Conservation (phyloP, 106 monocot species). For the Acanthochlamys bracteata region DNA sequence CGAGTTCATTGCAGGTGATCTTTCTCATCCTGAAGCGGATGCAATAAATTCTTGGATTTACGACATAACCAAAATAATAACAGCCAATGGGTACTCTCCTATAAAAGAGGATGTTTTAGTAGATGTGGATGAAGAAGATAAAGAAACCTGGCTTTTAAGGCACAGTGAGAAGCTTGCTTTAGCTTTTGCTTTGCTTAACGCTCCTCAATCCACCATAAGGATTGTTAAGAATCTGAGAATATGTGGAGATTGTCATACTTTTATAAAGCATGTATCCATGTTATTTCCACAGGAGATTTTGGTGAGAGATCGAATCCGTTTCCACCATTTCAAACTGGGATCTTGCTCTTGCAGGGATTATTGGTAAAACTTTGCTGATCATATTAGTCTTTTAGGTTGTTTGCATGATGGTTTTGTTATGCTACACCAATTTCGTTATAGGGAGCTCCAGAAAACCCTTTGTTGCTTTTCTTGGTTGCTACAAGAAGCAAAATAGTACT, state of each 20-base stretch:
- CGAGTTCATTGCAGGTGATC: conserved; percentile 29
- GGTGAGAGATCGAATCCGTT: conserved; percentile 24
- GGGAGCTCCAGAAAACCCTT: too few relatives aligned
- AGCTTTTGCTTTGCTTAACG: conserved; percentile 8
- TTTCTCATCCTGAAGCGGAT: conserved; percentile 9
- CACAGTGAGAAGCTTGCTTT: conserved; percentile 39
- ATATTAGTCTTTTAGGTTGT: too few relatives aligned
- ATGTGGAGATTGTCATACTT: conserved; percentile 26
- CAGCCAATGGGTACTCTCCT: conserved; percentile 21
- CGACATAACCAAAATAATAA: conserved; percentile 11
- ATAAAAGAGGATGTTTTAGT: conserved; percentile 23
- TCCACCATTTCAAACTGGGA: conserved; percentile 31
- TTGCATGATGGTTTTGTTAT: too few relatives aligned
- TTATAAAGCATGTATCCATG: conserved; percentile 30
- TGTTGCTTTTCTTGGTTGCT: too few relatives aligned
- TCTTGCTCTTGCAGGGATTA: conserved; percentile 37
- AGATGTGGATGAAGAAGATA: conserved; percentile 30
- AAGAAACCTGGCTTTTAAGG: conserved; percentile 23
- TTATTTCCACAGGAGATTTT: conserved; percentile 19
- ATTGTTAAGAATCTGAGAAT: conserved; percentile 16
- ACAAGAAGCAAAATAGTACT: too few relatives aligned
- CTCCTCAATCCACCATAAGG: conserved; percentile 5
- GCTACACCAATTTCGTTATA: too few relatives aligned
- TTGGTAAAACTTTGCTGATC: too few relatives aligned
- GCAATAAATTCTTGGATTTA: conserved; percentile 26